Base-by-base conservation (phyloP, 495 filamentous ascomycete genomes). In the Achaetomiella virescens region DNA sequence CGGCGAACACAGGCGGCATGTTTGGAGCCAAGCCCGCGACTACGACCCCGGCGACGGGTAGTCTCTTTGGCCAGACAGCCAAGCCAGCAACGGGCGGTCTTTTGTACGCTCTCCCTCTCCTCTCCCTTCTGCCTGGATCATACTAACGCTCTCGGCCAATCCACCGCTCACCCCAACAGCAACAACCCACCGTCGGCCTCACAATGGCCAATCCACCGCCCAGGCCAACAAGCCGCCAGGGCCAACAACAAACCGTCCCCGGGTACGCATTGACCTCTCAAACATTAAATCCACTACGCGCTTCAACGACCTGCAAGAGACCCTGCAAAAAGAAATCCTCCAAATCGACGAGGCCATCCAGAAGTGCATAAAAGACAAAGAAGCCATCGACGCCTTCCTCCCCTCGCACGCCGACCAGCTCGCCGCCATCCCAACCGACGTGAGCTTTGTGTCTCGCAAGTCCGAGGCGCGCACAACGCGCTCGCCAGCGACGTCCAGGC, bases 281-380 rank as follows among this genome's bases (percentile, higher is more conserved):
- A 85, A 89, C 64, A 75, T 97, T 21, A 80, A 87, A 11, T 81
- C 87, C 6, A 96, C 90, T 0, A 96, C 93, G 8, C 86, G 93
- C 52, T 96, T 90, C 73, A 84, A 86, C 67, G 92, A 96, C 72
- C 84, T 95, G 37, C 81, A 88, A 41, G 87, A 91, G 60, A 81
- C 86, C 35, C 73, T 97, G n/a, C 88, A 95, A 59, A 80, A 80
- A 45, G 67, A 87, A 43, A 86, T 98, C 41, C 81, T 87, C 48
- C 65, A 67, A 12, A 81, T 95, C 57, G 92, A 98, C 67, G 76
- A 78, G 18, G 78, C 80, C 63, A 87, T 96, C 55, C 76, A 85
- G 29, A 73, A 77, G 48, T 86, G 90, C 63, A 89, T 90, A 49
- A 58, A 67, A 20, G 69, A 75, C 52, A 79, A 80, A 59, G 71